A percentile compares a stretch with the other conserved stretches of the same genome.
phyloP scores from a whole-genome alignment of 352 stramenopile species.

The Sclerospora graminicola region DNA sequence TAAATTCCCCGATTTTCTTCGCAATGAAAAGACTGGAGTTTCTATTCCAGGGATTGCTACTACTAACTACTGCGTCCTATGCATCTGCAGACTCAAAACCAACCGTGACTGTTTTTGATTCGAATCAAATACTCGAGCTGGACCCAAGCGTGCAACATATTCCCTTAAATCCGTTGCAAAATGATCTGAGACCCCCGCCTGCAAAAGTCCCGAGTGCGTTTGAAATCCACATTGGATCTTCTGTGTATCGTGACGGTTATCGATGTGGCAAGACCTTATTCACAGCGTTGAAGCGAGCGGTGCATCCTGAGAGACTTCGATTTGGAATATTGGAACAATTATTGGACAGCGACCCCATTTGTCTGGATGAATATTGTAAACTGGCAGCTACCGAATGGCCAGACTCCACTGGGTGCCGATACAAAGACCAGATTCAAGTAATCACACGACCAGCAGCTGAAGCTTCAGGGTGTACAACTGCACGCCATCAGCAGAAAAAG shows the following conservation, averaged over 20 bases:
- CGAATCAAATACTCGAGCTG: slow-evolving; percentile 8
- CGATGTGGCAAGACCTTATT: slow-evolving; percentile 72
- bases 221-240: slow-evolving; percentile 59
- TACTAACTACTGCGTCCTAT: too few species aligned
- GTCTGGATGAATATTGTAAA: slow-evolving; percentile 67
- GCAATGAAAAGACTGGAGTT: too few species aligned
- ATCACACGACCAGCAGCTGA: slow-evolving; percentile 56
- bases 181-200: slow-evolving; percentile 45
- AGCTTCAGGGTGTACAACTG: slow-evolving; percentile 57
- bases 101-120: too few species aligned
- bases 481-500: slow-evolving; percentile 65
- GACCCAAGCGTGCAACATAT: slow-evolving; percentile 64
- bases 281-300: slow-evolving; percentile 52
- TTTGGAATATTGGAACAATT: slow-evolving; percentile 79
- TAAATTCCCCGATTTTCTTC: too few species aligned
- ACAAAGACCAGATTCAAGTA: slow-evolving; percentile 48
- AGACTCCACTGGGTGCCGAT: slow-evolving; percentile 39
- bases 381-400: slow-evolving; percentile 53
- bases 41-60: too few species aligned
- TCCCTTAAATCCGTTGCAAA: slow-evolving; percentile 21
- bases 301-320: slow-evolving; percentile 47
- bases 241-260: slow-evolving; percentile 67
- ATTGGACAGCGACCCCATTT: slow-evolving; percentile 50
- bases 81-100: too few species aligned
- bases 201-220: slow-evolving; percentile 30